A percentile compares a stretch with the other conserved stretches of the same genome.
Evolutionary conservation across 2,329 filamentous ascomycete species (phyloP).

Genomic region (Colletotrichum higginsianum): DNA sequence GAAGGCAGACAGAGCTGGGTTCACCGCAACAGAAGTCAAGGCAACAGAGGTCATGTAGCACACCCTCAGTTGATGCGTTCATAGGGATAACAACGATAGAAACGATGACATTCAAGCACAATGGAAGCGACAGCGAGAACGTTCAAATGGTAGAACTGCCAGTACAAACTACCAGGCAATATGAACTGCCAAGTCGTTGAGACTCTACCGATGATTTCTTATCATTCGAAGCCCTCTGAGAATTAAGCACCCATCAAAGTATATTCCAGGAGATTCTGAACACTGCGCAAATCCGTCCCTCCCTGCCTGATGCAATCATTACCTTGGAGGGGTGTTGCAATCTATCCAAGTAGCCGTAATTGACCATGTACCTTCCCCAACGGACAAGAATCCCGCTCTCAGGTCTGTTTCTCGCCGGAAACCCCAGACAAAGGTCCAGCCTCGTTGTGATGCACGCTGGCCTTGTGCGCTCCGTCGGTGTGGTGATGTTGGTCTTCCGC

Average conservation of each 20-base stretch:
- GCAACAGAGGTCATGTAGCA: not conserved
- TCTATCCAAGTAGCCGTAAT: not conserved
- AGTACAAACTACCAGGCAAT: not conserved
- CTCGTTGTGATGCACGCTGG: conserved; percentile 14
- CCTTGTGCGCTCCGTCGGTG: conserved; percentile 7
- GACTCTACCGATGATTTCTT: not conserved
- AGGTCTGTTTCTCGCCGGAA: not conserved
- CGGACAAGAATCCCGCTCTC: too few species aligned
- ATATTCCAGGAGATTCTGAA: not conserved
- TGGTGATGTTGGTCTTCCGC: conserved; percentile 32
- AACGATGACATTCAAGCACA: not conserved
- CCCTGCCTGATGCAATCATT: too few species aligned
- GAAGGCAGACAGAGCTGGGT: conserved; percentile 36
- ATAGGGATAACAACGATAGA: not conserved
- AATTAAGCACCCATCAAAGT: not conserved
- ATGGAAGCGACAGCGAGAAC: not conserved
- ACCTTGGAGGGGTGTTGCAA: not conserved
- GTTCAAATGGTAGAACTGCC: too few species aligned
- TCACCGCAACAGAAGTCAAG: conserved; percentile 21
- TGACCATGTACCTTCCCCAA: too few species aligned
- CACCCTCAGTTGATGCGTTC: too few species aligned
- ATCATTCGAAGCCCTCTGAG: not conserved
- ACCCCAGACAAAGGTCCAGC: not conserved
- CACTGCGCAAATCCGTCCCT: not conserved
- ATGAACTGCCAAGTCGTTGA: not conserved